Conservation (phyloP, 2,329 filamentous ascomycete genomes). For the Aspergillus spinulosporus region DNA sequence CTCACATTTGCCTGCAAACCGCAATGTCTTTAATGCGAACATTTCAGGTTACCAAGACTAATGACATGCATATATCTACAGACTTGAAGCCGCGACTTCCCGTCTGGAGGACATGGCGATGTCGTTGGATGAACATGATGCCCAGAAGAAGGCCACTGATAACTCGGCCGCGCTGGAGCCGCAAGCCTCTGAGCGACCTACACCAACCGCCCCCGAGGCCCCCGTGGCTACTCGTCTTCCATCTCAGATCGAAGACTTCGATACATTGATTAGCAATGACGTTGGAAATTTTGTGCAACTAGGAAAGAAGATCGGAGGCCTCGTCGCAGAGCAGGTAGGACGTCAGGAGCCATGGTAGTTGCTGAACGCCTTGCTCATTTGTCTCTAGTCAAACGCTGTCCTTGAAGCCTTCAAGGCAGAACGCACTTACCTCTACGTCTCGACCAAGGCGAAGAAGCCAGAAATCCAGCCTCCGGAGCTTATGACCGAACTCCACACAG, state of each 20-base stretch:
- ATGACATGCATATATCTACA: constrained; percentile 56
- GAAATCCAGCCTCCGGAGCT: constrained; percentile 72
- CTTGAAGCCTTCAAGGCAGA: constrained; percentile 75
- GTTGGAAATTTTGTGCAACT: constrained; percentile 76
- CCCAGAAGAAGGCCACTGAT: constrained; percentile 36
- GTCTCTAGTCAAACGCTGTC: constrained; percentile 55
- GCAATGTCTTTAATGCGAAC: not conserved
- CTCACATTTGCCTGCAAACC: not conserved
- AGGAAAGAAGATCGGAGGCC: constrained; percentile 73
- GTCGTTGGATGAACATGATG: constrained; percentile 58
- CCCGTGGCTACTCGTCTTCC: constrained; percentile 63
- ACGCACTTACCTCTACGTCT: constrained; percentile 81
- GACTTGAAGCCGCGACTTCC: constrained; percentile 94
- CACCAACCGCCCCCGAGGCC: constrained; percentile 45
- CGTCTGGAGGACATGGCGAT: constrained; percentile 94
- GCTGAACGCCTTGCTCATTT: constrained; percentile 15
- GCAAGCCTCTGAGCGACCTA: constrained; percentile 28
- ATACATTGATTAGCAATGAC: constrained; percentile 70
- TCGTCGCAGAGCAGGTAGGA: constrained; percentile 76
- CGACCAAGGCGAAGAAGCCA: constrained; percentile 90
- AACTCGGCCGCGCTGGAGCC: constrained; percentile 26
- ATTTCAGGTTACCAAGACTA: constrained; percentile 21
- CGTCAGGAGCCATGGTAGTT: not conserved
- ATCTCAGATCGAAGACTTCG: constrained; percentile 82
- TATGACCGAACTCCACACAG: constrained; percentile 81